phyloP scores from a whole-genome alignment of 2,329 filamentous ascomycete genomes.

The Pseudogymnoascus sp. region DNA sequence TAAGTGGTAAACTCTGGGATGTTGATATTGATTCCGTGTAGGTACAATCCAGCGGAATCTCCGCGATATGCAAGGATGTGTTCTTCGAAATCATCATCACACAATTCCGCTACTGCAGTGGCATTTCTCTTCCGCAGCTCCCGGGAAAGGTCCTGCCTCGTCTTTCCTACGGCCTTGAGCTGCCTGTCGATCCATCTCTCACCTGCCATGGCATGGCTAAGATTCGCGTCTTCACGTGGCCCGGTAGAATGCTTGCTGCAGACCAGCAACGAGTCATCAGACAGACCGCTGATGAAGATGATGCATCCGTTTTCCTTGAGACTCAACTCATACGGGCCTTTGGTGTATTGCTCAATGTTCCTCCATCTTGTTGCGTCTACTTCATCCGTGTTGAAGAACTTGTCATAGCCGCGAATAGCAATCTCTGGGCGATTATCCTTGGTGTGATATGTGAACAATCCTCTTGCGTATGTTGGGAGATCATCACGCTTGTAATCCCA shows the following conservation, averaged over 20 bases:
- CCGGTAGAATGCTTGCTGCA: conserved; percentile 99
- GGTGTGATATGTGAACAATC: conserved; percentile 78
- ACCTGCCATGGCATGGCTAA: conserved; percentile 79
- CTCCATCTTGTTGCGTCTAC: conserved; percentile 74
- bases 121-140: conserved; percentile 72
- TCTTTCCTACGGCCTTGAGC: conserved; percentile 68
- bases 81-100: conserved; percentile 93
- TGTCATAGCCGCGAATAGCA: conserved; percentile 86
- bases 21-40: conserved; percentile 95
- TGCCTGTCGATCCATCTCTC: conserved; percentile 77
- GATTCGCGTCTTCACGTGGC: conserved; percentile 56
- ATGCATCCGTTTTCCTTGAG: conserved; percentile 99
- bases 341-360: conserved; percentile 66
- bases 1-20: conserved; percentile 87
- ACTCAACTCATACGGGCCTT: conserved; percentile 87
- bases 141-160: conserved; percentile 66
- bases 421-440: conserved; percentile 64
- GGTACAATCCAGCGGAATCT: conserved; percentile 79
- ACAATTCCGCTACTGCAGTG: conserved; percentile 94
- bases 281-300: conserved; percentile 88
- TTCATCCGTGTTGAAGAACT: conserved; percentile 94
- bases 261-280: conserved; percentile 84
- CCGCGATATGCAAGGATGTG: conserved; percentile 85
- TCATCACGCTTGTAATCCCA: conserved; percentile 89
- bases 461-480: conserved; percentile 86